Conservation (phyloP, 2,329 filamentous ascomycete genomes). For the Phialocephala subalpina region DNA sequence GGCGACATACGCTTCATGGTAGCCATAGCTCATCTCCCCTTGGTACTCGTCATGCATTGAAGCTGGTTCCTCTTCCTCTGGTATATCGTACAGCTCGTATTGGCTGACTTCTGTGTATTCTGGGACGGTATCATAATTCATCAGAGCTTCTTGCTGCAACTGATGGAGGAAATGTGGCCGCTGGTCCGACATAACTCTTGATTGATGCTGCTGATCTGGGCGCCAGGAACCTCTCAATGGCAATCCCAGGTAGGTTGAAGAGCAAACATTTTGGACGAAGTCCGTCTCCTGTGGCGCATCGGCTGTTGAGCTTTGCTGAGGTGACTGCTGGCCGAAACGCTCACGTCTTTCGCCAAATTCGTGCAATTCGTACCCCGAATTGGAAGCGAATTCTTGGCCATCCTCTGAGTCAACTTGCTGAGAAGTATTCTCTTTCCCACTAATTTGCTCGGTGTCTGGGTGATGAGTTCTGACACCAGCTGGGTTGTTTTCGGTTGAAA, state of each 20-base stretch:
- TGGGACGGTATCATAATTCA: not conserved
- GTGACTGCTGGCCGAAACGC: not conserved
- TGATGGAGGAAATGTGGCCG: conserved; percentile 24
- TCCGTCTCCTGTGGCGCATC: not conserved
- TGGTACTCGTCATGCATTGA: not conserved
- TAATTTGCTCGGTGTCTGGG: not conserved
- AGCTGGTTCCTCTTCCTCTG: not conserved
- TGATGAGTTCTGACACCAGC: not conserved
- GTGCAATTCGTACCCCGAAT: not conserved
- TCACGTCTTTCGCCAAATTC: not conserved
- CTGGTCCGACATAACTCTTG: not conserved
- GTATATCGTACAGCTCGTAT: not conserved
- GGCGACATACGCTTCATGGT: not conserved
- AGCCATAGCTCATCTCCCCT: not conserved
- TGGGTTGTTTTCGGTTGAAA: not conserved
- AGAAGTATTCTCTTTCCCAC: not conserved
- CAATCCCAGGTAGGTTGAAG: conserved; percentile 15
- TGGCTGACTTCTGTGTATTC: not conserved
- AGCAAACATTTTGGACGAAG: not conserved
- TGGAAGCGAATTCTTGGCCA: not conserved
- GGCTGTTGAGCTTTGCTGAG: no score
- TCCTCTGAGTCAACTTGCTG: not conserved
- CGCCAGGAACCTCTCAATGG: conserved; percentile 24
- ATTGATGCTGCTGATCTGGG: not conserved
- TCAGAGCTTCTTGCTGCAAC: conserved; percentile 8